Percentiles rank a stretch among this genome's conserved stretches.
Evolutionary conservation across 495 filamentous ascomycete species (phyloP).

Genomic region (Neurospora hispaniola): DNA sequence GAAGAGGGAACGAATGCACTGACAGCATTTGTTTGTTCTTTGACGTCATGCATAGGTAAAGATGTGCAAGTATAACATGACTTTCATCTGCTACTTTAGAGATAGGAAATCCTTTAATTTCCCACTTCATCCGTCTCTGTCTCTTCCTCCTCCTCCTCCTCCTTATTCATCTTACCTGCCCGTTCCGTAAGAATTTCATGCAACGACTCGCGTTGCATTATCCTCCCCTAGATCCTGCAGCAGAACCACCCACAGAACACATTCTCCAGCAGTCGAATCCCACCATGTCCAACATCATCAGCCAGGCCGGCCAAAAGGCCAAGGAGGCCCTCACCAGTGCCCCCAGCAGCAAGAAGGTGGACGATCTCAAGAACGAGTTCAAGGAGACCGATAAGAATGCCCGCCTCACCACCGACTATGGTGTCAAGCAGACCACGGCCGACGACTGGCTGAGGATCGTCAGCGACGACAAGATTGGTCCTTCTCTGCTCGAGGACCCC

Average conservation of each 20-base stretch:
- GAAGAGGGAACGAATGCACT: not conserved
- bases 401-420: constrained; percentile 65
- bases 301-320: constrained; percentile 17
- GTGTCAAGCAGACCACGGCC: constrained; percentile 59
- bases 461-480: constrained; percentile 52
- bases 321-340: constrained; percentile 22
- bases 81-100: not conserved
- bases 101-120: not conserved
- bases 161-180: too few species aligned
- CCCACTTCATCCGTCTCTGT: not conserved
- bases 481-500: constrained; percentile 71
- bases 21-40: not conserved
- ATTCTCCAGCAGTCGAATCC: not conserved
- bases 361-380: constrained; percentile 28
- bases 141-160: not conserved
- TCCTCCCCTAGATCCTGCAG: not conserved
- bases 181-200: not conserved
- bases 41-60: not conserved
- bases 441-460: constrained; percentile 71
- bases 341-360: constrained; percentile 25
- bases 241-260: not conserved
- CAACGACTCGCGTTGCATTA: not conserved
- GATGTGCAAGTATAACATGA: not conserved
- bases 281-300: constrained; percentile 10
- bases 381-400: constrained; percentile 20